These are phyloP conservation scores for Microstroma glucosiphilum DNA, from an alignment of 1,284 basidiomycete genomes.

Conservation along the genomic window DNA sequence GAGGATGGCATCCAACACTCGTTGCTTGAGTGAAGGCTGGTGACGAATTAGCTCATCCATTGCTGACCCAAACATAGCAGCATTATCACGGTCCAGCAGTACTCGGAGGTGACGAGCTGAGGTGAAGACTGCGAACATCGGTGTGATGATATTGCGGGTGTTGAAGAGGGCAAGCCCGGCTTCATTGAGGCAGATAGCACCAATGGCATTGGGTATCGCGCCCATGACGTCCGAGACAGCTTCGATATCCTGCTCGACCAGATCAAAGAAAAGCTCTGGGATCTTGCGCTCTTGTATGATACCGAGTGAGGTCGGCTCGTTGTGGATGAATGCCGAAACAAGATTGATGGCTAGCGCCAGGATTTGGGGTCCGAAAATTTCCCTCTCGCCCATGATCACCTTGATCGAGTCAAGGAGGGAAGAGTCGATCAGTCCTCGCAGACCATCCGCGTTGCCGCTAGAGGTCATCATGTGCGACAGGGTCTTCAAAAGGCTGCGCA, in stretches of 20 bases:
- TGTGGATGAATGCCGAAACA: slow-evolving; percentile 96
- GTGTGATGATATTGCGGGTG: slow-evolving; percentile 67
- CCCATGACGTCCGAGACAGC: slow-evolving; percentile 66
- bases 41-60: slow-evolving; percentile 95
- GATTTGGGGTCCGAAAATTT: slow-evolving; percentile 78
- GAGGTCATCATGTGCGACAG: slow-evolving; percentile 95
- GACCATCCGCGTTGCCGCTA: slow-evolving; percentile 77
- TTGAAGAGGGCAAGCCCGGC: slow-evolving; percentile 76
- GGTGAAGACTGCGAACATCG: slow-evolving; percentile 78
- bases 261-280: slow-evolving; percentile 80
- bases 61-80: slow-evolving; percentile 75
- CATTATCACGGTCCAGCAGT: slow-evolving; percentile 88
- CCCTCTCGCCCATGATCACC: slow-evolving; percentile 75
- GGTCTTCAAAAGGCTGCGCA: slow-evolving; percentile 87
- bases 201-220: slow-evolving; percentile 89
- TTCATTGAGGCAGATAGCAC: slow-evolving; percentile 90
- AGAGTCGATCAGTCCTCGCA: slow-evolving; percentile 89
- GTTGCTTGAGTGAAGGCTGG: slow-evolving; percentile 76
- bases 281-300: slow-evolving; percentile 87
- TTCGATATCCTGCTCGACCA: slow-evolving; percentile 77
- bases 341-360: slow-evolving; percentile 79
- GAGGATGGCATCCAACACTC: slow-evolving; percentile 71
- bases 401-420: slow-evolving; percentile 79
- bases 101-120: slow-evolving; percentile 77
- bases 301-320: slow-evolving; percentile 88